These are phyloP conservation scores for Arthrobotrys entomopaga DNA, from an alignment of 2,329 filamentous ascomycete species.

Conservation along the genomic window DNA sequence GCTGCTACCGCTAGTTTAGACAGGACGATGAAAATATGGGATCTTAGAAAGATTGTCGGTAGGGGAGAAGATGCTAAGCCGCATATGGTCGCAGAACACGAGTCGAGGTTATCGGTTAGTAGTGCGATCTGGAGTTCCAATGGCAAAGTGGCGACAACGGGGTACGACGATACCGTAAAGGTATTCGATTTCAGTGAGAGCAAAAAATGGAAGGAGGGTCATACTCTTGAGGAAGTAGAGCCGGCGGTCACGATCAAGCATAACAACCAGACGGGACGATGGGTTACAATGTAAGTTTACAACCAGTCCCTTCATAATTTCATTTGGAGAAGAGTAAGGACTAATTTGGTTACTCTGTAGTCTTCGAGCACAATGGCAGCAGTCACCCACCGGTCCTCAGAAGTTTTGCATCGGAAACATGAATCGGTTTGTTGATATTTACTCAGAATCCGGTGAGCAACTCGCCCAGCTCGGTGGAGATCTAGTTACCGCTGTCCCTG, in stretches of 20 bases:
- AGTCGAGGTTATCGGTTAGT: conserved; percentile 84
- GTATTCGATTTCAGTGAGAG: conserved; percentile 74
- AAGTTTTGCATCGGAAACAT: conserved; percentile 96
- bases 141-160: conserved; percentile 88
- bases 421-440: conserved; percentile 96
- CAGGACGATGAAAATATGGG: conserved; percentile 90
- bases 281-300: conserved; percentile 68
- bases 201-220: conserved; percentile 69
- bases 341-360: conserved; percentile 60
- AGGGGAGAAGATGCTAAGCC: conserved; percentile 70
- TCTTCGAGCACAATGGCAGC: conserved; percentile 89
- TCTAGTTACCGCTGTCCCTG: conserved; percentile 91
- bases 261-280: conserved; percentile 95
- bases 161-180: conserved; percentile 95
- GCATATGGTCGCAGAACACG: conserved; percentile 79
- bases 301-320: neutral
- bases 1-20: conserved; percentile 87
- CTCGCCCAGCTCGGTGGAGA: conserved; percentile 88
- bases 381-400: conserved; percentile 77
- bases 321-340: neutral
- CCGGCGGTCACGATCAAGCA: conserved; percentile 78
- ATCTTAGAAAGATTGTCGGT: conserved; percentile 79
- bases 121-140: conserved; percentile 89
- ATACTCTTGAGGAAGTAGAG: conserved; percentile 73
- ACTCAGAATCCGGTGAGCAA: conserved; percentile 82